These are phyloP conservation scores for Luvunga scandens DNA, from an alignment of 345 rosid species.

Conservation along the genomic window DNA sequence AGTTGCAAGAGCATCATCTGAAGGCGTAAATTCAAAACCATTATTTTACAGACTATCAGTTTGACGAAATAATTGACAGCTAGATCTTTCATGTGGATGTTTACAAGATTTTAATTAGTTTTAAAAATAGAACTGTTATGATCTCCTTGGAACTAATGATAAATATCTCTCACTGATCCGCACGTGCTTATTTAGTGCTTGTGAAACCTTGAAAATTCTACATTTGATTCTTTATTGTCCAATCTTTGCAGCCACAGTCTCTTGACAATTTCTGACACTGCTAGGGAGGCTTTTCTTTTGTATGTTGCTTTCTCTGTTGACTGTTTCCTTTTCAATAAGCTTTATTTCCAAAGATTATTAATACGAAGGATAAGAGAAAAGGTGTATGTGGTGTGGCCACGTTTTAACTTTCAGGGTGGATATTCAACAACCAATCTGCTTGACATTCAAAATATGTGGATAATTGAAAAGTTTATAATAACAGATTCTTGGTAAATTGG, in stretches of 20 bases:
- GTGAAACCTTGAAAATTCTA: neutral
- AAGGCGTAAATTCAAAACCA: slow-evolving; percentile 67
- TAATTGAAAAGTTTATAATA: too few relatives aligned
- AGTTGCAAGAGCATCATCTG: slow-evolving; percentile 74
- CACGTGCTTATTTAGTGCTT: neutral
- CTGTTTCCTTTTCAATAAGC: neutral
- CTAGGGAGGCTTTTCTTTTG: slow-evolving; percentile 93
- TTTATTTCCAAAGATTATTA: neutral
- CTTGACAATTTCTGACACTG: slow-evolving; percentile 83
- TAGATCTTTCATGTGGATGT: slow-evolving; percentile 8
- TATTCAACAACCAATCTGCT: too few relatives aligned
- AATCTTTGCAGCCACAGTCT: slow-evolving; percentile 66
- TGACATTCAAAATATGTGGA: too few relatives aligned
- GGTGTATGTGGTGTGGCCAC: neutral
- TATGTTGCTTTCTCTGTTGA: slow-evolving; percentile 39
- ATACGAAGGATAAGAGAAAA: neutral
- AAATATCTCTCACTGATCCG: neutral
- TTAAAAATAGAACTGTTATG: slow-evolving; percentile 7
- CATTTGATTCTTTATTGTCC: slow-evolving; percentile 16
- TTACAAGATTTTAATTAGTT: neutral
- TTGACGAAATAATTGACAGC: neutral
- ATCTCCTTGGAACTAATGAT: neutral
- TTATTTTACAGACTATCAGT: neutral
- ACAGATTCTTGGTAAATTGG: too few relatives aligned
- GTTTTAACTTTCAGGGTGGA: neutral